Evolutionary conservation across 2,329 filamentous ascomycete species (phyloP).

Genomic region (Sclerotinia glacialis): DNA sequence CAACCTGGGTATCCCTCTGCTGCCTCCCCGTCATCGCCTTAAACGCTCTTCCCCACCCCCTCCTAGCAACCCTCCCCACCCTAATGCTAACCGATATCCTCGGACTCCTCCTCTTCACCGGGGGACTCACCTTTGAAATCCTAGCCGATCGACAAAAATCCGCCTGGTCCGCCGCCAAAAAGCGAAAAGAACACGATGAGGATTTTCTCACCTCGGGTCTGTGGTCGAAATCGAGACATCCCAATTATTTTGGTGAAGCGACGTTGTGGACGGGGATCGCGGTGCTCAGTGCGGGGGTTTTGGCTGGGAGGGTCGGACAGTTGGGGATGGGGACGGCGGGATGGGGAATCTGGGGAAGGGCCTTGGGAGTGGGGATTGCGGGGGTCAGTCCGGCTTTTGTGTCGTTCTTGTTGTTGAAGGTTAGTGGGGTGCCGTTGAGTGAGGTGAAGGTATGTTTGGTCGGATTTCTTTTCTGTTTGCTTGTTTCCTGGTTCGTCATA

Average conservation of each 20-base stretch:
- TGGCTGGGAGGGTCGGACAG: constrained; percentile 54
- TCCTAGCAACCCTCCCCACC: constrained; percentile 49
- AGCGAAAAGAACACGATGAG: constrained; percentile 63
- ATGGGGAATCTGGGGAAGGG: constrained; percentile 42
- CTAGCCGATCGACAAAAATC: constrained; percentile 63
- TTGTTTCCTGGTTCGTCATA: background rate
- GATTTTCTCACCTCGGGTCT: constrained; percentile 62
- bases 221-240: constrained; percentile 60
- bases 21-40: constrained; percentile 62
- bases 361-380: constrained; percentile 44
- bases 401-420: constrained; percentile 59
- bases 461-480: too few relatives aligned
- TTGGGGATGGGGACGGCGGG: constrained; percentile 55
- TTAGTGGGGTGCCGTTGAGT: constrained; percentile 63
- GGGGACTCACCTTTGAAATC: constrained; percentile 60
- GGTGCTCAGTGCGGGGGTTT: constrained; percentile 54
- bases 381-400: constrained; percentile 62
- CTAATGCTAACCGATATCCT: constrained; percentile 53
- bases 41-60: constrained; percentile 57
- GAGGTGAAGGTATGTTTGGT: constrained; percentile 51
- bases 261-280: constrained; percentile 69
- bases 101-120: constrained; percentile 56
- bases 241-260: constrained; percentile 71
- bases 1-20: constrained; percentile 66
- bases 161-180: constrained; percentile 59